phyloP scores from a whole-genome alignment of 78 protist genomes.

The Neovahlkampfia damariscottae region DNA sequence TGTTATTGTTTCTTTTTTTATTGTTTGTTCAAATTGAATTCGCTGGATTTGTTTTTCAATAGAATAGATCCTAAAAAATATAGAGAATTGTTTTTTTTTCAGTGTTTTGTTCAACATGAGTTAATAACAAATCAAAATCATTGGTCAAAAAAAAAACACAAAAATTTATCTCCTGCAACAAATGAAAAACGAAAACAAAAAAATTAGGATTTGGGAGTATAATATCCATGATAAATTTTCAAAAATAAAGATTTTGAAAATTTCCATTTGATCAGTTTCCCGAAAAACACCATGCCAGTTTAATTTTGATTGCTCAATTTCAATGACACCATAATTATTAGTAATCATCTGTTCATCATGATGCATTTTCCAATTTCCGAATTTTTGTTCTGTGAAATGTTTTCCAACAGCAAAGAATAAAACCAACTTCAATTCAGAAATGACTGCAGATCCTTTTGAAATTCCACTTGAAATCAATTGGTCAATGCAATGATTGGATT shows the following conservation, averaged over 20 bases:
- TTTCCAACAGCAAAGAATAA: not conserved
- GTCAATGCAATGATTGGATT: not conserved
- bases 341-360: not conserved
- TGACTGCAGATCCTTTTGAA: not conserved
- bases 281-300: not conserved
- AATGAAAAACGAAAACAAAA: no score
- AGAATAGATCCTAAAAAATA: not conserved
- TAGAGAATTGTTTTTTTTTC: no score
- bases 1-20: not conserved
- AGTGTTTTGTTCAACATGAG: no score
- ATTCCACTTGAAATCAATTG: not conserved
- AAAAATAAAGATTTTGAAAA: not conserved
- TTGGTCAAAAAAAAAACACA: no score
- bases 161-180: no score
- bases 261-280: not conserved
- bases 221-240: no score
- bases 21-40: not conserved
- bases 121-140: no score
- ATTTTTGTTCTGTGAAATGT: not conserved
- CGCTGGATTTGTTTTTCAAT: not conserved
- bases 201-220: no score
- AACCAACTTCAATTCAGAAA: not conserved
- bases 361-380: not conserved
- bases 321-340: not conserved
- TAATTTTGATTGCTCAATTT: not conserved